Percentiles rank a stretch among this genome's conserved stretches.
Conservation (phyloP, 108 stramenopile genomes). For the Cyclotella distinguenda region DNA sequence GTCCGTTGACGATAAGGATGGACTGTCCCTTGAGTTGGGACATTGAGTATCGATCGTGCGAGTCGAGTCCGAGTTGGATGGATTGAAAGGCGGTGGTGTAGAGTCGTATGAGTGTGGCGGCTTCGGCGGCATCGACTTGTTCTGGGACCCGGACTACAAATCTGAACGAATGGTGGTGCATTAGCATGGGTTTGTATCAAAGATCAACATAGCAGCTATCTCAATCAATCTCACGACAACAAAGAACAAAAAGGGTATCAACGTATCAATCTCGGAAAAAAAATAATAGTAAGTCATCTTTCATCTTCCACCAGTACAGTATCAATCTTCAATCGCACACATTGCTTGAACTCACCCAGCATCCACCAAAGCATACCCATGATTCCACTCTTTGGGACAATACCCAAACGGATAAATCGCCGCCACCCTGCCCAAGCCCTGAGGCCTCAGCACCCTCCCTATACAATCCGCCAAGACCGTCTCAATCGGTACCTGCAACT, state of each 20-base stretch:
- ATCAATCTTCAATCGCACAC: too few relatives aligned
- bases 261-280: too few relatives aligned
- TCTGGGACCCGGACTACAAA: slow-evolving; percentile 37
- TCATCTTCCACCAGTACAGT: too few relatives aligned
- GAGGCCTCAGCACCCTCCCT: slow-evolving; percentile 35
- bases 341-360: slow-evolving; percentile 26
- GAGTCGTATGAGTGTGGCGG: slow-evolving; percentile 32
- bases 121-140: slow-evolving; percentile 34
- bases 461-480: slow-evolving; percentile 38
- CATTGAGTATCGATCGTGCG: slow-evolving; percentile 33
- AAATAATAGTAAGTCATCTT: too few relatives aligned
- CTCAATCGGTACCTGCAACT: slow-evolving; percentile 10
- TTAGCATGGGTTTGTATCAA: too few relatives aligned
- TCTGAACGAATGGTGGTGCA: background rate
- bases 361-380: slow-evolving; percentile 45
- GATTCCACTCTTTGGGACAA: background rate
- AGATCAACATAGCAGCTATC: too few relatives aligned
- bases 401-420: slow-evolving; percentile 45
- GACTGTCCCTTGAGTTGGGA: slow-evolving; percentile 29
- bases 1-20: slow-evolving; percentile 38
- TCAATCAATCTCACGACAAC: too few relatives aligned
- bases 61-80: slow-evolving; percentile 21
- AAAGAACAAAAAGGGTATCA: too few relatives aligned
- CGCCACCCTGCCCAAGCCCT: slow-evolving; percentile 37
- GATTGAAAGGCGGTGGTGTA: slow-evolving; percentile 45